Evolutionary conservation across 495 filamentous ascomycete species (phyloP), one percentile per base, ranked within the genome.

Genomic region (Glarea lozoyensis): DNA sequence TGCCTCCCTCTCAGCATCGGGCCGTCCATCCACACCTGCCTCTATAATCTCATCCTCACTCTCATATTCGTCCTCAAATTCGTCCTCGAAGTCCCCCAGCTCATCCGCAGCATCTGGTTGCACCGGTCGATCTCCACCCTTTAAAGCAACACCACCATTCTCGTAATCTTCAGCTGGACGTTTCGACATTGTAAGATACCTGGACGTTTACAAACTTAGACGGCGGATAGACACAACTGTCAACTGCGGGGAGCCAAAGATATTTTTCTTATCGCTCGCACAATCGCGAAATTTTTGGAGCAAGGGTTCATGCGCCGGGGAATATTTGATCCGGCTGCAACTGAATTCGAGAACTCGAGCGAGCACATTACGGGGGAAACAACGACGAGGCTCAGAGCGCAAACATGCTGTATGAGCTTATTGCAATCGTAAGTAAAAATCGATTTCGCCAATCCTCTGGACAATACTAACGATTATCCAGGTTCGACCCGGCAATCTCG

Each of bases 61-160:
- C 69, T 95, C 89, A 55, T 86, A 97, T 55, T 97, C 90, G 54
- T 96, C 90, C 62, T 94, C 90, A 48, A 82, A 97, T 51, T 95
- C 86, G 63, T 97, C 90, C 61, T 95, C 90, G 49, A 94, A 95
- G 46, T 92, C 86, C 56, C 84, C 84, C 66, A 81, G 82, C 40
- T 88, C 85, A 50, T 68, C 63, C 41, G 61, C 57, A 4, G 71
- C 46, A 30, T 68, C 69, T 59, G 68, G 67, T 22, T 67, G 64
- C 33, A 72, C 69, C 17, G 81, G 82, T 37, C 84, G 72, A 40
- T 74, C 77, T 35, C 83, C 81, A 45, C 71, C 75, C 67, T 87
- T 88, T 48, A 86, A 72, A 41, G 81, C 70, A 21, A 63, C 62
- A 36, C 64, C 60, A 32, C 70, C 72, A 19, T 68, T 65, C n/a